Percentiles rank a stretch among this genome's conserved stretches.
phyloP scores from a whole-genome alignment of 257 asterid genomes.

The Petunia axillaris region DNA sequence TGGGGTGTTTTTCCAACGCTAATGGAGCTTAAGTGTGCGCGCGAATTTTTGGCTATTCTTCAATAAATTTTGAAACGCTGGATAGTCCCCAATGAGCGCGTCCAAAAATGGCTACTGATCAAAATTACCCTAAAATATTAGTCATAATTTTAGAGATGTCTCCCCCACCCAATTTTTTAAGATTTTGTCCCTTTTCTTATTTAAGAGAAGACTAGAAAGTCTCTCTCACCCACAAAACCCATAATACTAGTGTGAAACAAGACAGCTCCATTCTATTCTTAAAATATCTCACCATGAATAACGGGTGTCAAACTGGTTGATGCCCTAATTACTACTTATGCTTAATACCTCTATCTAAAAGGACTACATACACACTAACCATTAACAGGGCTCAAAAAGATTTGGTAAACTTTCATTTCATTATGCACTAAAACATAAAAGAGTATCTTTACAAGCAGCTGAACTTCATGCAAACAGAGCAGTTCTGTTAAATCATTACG shows the following conservation, averaged over 20 bases:
- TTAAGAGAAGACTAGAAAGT: too few relatives aligned
- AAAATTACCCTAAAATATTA: too few relatives aligned
- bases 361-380: neutral
- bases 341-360: neutral
- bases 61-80: too few relatives aligned
- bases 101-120: too few relatives aligned
- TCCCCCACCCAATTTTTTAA: too few relatives aligned
- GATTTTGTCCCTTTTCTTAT: too few relatives aligned
- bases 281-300: neutral
- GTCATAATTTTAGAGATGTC: too few relatives aligned
- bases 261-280: neutral
- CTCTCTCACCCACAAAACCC: too few relatives aligned
- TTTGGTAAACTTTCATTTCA: neutral
- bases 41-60: too few relatives aligned
- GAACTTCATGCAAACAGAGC: neutral
- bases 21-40: too few relatives aligned
- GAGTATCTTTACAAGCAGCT: constrained; percentile 7
- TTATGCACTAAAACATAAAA: neutral
- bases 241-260: neutral
- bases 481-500: neutral
- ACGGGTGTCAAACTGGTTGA: neutral
- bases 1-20: too few relatives aligned
- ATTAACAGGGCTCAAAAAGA: neutral
- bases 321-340: neutral
- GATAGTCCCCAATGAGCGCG: too few relatives aligned